A percentile compares a stretch with the other conserved stretches of the same genome.
These are phyloP conservation scores for Fusarium foetens DNA, from an alignment of 2,329 filamentous ascomycete species.

Conservation along the genomic window DNA sequence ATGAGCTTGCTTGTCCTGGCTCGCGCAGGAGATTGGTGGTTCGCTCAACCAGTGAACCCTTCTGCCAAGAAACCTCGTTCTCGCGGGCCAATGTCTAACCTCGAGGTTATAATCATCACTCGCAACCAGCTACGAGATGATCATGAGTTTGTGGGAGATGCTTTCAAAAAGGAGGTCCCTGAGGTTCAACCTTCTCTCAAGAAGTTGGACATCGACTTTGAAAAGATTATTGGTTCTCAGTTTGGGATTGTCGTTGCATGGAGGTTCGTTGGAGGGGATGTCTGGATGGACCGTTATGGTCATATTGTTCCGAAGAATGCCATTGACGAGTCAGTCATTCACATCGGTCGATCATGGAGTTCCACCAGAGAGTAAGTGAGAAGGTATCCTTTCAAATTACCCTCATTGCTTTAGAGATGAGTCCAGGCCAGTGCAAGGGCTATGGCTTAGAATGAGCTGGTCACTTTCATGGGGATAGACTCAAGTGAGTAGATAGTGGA, in stretches of 20 bases:
- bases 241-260: background rate
- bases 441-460: background rate
- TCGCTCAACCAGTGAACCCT: background rate
- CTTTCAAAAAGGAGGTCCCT: rapidly evolving
- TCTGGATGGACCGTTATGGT: background rate
- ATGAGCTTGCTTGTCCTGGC: background rate
- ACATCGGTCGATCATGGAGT: background rate
- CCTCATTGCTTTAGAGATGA: no score
- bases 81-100: no score
- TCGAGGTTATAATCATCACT: background rate
- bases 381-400: background rate
- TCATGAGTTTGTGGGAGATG: background rate
- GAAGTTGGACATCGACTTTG: background rate
- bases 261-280: background rate
- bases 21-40: background rate
- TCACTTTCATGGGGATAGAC: background rate
- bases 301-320: background rate
- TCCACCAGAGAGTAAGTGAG: background rate
- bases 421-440: background rate
- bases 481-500: background rate
- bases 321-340: background rate
- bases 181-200: background rate
- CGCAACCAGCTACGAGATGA: background rate
- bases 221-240: background rate
- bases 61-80: background rate